Evolutionary conservation across 1,284 basidiomycete species (phyloP).

Genomic region (Mycena sp.): DNA sequence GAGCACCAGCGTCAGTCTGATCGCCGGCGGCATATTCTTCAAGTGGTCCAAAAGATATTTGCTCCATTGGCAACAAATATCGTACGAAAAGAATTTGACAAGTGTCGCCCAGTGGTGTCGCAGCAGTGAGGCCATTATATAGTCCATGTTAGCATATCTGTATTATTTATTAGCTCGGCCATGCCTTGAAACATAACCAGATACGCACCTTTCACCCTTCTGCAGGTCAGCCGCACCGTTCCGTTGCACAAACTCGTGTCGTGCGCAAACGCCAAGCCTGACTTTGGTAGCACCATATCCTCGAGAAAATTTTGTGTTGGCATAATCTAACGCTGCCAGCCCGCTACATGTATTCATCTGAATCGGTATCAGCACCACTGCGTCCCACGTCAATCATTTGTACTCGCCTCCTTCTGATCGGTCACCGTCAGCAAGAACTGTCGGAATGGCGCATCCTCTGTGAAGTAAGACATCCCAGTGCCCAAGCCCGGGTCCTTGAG

Average conservation of each 20-base stretch:
- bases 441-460: slow-evolving; percentile 36
- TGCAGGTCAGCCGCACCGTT: slow-evolving; percentile 26
- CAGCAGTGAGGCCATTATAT: slow-evolving; percentile 20
- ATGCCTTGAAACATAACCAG: not conserved
- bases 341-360: too few species aligned
- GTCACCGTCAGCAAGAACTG: slow-evolving; percentile 7
- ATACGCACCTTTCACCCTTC: slow-evolving; percentile 19
- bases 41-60: slow-evolving; percentile 26
- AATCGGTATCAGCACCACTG: too few species aligned
- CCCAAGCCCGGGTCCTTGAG: slow-evolving; percentile 16
- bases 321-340: too few species aligned
- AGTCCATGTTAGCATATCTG: slow-evolving; percentile 51
- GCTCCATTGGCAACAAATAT: slow-evolving; percentile 34
- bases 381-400: not conserved
- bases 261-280: too few species aligned
- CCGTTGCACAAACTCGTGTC: not conserved
- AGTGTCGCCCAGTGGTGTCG: not conserved
- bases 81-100: slow-evolving; percentile 31
- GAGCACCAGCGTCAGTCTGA: slow-evolving; percentile 21
- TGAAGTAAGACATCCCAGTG: slow-evolving; percentile 26
- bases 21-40: not conserved
- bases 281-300: too few species aligned
- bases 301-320: too few species aligned
- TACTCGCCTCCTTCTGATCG: slow-evolving; percentile 19
- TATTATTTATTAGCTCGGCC: not conserved